Base-by-base conservation (phyloP, 768 basidiomycete genomes). In the Serpula lacrymans region DNA sequence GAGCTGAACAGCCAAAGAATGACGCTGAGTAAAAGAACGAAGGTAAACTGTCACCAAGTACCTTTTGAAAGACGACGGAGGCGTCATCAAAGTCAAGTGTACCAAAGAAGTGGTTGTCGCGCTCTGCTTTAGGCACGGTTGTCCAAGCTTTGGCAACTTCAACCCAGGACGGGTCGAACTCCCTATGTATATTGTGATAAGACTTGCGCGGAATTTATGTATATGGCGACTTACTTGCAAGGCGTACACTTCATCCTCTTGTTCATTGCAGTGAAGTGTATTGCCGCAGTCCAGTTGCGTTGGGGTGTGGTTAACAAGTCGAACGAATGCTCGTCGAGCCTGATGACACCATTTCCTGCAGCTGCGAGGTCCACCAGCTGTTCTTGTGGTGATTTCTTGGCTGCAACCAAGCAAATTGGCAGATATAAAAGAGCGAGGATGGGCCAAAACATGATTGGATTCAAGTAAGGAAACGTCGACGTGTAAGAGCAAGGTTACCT, bases 81-180 rank as follows among this genome's bases (percentile, higher is more conserved):
- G 78, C 84, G 26, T 87, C 72, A 54, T 88, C 80, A 57, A 96
- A 98, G 63, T 99, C 96, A 22, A 91, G 60, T 10, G 82, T 84
- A 7, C 82, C 96, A 56, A 98, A 99, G 77, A 97, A 94, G 62
- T 97, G 94, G 41, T 71, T 68, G 59, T 89, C 74, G 29, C 84
- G 77, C n/a, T 85, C 65, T 16, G 69, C 69, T 41, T 72, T 52
- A 6, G 86, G 63, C 7, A 75, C 73, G 11, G 70, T 70, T 3
- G 75, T 58, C 93, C 93, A 97, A n/a, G 89, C 80, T 52, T 80
- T 80, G 25, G 88, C 86, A 10, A 95, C 84, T 3, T 80, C 67
- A n/a, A 72, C 73, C 76, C 82, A 96, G 5, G 82, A 71, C 6
- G 94, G 91, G 36, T 87, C 78, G 55, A 97, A 95, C 51, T 88